Conservation (phyloP, 1,284 basidiomycete genomes). For the Pyrrhoderma lamaoense region DNA sequence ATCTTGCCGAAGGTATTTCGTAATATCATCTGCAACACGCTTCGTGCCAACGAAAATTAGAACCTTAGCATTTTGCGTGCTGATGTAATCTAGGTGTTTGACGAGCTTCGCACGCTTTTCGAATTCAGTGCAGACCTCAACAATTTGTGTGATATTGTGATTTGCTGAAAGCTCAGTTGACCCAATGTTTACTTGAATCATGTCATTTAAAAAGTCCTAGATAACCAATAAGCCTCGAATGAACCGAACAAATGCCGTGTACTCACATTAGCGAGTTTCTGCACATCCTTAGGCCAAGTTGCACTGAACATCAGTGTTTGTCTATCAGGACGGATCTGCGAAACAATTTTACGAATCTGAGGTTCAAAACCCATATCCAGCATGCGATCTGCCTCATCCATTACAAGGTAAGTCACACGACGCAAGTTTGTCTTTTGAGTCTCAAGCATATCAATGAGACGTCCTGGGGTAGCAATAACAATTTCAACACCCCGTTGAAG, state of each 20-base stretch:
- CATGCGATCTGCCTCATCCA: constrained; percentile 99
- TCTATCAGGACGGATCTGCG: constrained; percentile 93
- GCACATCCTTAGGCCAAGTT: constrained; percentile 99
- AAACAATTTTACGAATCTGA: constrained; percentile 96
- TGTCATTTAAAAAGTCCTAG: constrained; percentile 91
- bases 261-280: constrained; percentile 83
- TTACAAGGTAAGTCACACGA: constrained; percentile 94
- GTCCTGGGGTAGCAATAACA: constrained; percentile 88
- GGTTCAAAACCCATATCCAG: constrained; percentile 99
- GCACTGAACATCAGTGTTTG: constrained; percentile 98
- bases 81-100: constrained; percentile 97
- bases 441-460: constrained; percentile 94
- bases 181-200: constrained; percentile 98
- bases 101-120: constrained; percentile 96
- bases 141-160: constrained; percentile 94
- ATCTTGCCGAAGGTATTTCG: constrained; percentile 94
- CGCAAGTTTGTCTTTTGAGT: constrained; percentile 93
- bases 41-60: constrained; percentile 99
- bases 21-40: constrained; percentile 96
- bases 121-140: constrained; percentile 96
- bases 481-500: constrained; percentile 95
- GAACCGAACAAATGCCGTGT: background rate
- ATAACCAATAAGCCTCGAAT: constrained; percentile 7
- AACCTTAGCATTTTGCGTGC: constrained; percentile 95
- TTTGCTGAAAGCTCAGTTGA: constrained; percentile 98